Conservation (phyloP, 106 monocot genomes). For the Dendrobium chrysotoxum region DNA sequence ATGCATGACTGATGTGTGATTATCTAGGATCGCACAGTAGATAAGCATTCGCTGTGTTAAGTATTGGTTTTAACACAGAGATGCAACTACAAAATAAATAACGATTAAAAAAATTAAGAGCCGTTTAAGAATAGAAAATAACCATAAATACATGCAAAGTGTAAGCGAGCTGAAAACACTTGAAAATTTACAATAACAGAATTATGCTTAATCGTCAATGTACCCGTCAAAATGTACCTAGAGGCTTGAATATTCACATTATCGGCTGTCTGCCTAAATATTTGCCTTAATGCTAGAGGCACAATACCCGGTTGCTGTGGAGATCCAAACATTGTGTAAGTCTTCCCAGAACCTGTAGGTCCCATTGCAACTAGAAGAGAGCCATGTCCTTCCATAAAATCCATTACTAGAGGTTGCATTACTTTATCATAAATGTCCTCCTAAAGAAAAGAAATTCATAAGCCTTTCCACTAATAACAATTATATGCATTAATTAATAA, state of each 20-base stretch:
- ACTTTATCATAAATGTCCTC: slow-evolving; percentile 63
- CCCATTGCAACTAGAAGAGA: slow-evolving; percentile 82
- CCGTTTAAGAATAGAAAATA: neutral
- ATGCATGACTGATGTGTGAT: neutral
- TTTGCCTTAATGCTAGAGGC: slow-evolving; percentile 40
- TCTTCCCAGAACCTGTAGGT: slow-evolving; percentile 87
- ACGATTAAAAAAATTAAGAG: neutral
- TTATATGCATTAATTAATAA: neutral
- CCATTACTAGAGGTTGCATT: slow-evolving; percentile 62
- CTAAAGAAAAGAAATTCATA: slow-evolving; percentile 20
- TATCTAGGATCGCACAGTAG: neutral
- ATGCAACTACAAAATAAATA: neutral
- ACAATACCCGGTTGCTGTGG: slow-evolving; percentile 64
- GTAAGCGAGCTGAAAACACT: too few species aligned
- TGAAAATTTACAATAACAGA: too few species aligned
- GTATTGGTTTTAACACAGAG: neutral
- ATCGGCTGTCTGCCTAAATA: slow-evolving; percentile 29
- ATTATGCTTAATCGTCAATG: neutral
- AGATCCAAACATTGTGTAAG: slow-evolving; percentile 80
- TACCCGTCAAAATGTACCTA: slow-evolving; percentile 19
- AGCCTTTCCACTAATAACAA: neutral
- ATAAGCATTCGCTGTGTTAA: neutral
- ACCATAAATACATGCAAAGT: too few species aligned
- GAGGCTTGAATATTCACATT: slow-evolving; percentile 8
- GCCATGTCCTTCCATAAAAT: slow-evolving; percentile 70